Evolutionary conservation across 2,329 filamentous ascomycete species (phyloP).

Genomic region (Fusarium cyanostomum): DNA sequence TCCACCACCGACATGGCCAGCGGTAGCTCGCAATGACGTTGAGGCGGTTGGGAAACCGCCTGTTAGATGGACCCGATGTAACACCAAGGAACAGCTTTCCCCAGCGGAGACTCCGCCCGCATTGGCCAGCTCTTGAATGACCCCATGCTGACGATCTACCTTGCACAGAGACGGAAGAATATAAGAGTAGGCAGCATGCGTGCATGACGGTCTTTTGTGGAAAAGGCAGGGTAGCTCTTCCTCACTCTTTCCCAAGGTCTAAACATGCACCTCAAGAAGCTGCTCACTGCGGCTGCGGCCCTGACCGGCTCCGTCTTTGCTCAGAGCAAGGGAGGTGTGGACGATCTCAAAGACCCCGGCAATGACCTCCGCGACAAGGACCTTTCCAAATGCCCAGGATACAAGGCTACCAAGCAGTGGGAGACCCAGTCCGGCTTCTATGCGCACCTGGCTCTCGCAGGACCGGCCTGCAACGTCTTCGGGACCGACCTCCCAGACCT

Average conservation of each 20-base stretch:
- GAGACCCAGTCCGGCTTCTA: constrained; percentile 65
- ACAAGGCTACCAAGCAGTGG: constrained; percentile 69
- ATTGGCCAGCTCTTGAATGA: background rate
- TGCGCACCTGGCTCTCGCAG: constrained; percentile 75
- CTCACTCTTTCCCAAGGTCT: background rate
- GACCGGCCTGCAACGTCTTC: constrained; percentile 78
- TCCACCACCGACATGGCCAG: too few relatives aligned
- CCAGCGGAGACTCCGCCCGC: constrained; percentile 26
- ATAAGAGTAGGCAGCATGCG: constrained; percentile 3
- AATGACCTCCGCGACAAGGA: constrained; percentile 35
- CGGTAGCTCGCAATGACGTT: background rate
- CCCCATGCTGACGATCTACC: too few relatives aligned
- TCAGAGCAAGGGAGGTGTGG: constrained; percentile 34
- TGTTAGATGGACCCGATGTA: background rate
- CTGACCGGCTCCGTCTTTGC: constrained; percentile 25
- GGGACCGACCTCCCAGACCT: constrained; percentile 77
- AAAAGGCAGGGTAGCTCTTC: constrained; percentile 3
- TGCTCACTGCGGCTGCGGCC: constrained; percentile 23
- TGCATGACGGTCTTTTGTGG: background rate
- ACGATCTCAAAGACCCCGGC: constrained; percentile 24
- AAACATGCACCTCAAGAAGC: constrained; percentile 31
- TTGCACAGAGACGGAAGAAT: constrained; percentile 17
- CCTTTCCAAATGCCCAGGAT: constrained; percentile 68
- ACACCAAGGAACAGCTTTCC: background rate
- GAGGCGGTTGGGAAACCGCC: background rate